phyloP scores from a whole-genome alignment of 345 rosid species.

The Eucalyptus sp. region DNA sequence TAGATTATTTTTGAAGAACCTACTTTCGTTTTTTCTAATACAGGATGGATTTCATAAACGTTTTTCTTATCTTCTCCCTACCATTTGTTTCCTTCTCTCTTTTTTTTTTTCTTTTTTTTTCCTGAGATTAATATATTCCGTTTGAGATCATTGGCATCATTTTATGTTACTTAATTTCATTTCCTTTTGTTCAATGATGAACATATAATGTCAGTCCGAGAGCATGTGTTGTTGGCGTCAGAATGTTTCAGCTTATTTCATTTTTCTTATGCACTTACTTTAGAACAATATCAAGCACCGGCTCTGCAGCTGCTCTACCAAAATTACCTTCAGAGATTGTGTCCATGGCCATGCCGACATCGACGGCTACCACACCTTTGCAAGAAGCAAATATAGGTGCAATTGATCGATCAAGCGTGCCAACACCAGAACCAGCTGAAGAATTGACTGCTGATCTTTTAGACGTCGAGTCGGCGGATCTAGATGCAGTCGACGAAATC shows the following conservation, averaged over 20 bases:
- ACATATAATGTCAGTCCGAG: not conserved
- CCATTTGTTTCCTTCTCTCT: not conserved
- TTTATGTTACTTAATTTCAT: not conserved
- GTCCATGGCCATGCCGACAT: not conserved
- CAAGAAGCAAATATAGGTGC: not conserved
- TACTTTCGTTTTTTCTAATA: not conserved
- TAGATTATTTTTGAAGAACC: not conserved
- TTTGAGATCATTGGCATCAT: not conserved
- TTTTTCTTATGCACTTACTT: not conserved
- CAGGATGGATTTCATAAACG: not conserved
- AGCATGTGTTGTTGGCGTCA: not conserved
- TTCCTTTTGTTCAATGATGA: not conserved
- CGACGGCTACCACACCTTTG: not conserved
- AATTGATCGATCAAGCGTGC: not conserved
- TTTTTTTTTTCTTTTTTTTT: not conserved
- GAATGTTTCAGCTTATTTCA: not conserved
- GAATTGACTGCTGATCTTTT: not conserved
- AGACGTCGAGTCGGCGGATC: not conserved
- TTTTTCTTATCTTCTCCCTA: not conserved
- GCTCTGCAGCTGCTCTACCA: slow-evolving; percentile 40
- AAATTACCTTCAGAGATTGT: slow-evolving; percentile 79
- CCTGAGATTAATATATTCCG: not conserved
- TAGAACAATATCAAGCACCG: slow-evolving; percentile 45
- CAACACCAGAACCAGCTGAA: not conserved
- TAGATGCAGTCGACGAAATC: not conserved